Conservation (phyloP, 2,329 filamentous ascomycete genomes). For the Xylariales sp. region DNA sequence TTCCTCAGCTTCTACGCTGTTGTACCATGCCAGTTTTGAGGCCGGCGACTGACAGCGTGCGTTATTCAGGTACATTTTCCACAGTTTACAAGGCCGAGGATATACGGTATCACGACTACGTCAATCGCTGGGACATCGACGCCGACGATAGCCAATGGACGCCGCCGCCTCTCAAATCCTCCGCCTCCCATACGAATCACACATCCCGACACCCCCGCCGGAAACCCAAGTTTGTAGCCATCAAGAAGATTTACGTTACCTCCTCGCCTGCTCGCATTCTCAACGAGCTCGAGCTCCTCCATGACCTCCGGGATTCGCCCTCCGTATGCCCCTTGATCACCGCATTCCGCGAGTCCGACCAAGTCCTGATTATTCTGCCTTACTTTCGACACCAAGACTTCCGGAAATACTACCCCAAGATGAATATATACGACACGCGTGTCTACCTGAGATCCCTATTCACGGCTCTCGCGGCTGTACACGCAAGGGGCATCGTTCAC, state of each 20-base stretch:
- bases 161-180: conserved; percentile 72
- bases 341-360: conserved; percentile 93
- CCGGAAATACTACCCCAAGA: conserved; percentile 90
- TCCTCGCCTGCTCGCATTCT: conserved; percentile 93
- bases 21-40: background rate
- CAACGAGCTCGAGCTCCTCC: conserved; percentile 93
- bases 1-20: background rate
- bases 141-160: conserved; percentile 73
- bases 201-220: conserved; percentile 54
- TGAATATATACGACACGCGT: conserved; percentile 86
- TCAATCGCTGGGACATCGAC: conserved; percentile 88
- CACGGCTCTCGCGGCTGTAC: conserved; percentile 84
- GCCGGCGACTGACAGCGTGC: conserved; percentile 10
- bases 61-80: conserved; percentile 84
- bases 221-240: conserved; percentile 84
- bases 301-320: conserved; percentile 83
- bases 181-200: conserved; percentile 56
- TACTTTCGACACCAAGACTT: conserved; percentile 98
- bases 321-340: conserved; percentile 96
- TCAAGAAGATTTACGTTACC: conserved; percentile 99
- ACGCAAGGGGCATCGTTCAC: conserved; percentile 86
- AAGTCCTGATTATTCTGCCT: conserved; percentile 92
- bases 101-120: conserved; percentile 81
- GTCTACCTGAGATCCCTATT: conserved; percentile 92
- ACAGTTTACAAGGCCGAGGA: conserved; percentile 99